A percentile compares a stretch with the other conserved stretches of the same genome.
Evolutionary conservation across 257 asterid genomes (phyloP).

Genomic region (Penstemon eatonii): DNA sequence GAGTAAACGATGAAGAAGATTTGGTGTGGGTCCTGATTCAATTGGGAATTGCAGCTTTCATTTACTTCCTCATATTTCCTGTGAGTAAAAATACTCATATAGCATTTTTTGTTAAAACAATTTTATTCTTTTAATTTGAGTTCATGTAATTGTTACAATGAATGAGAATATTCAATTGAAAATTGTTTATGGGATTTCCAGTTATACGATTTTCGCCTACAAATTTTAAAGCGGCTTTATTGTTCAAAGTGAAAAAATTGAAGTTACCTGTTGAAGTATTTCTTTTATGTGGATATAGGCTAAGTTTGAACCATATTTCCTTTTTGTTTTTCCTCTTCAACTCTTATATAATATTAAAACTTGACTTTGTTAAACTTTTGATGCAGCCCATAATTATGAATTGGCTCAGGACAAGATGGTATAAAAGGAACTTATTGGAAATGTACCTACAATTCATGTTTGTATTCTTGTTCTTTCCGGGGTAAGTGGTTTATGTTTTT

Average conservation of each 20-base stretch:
- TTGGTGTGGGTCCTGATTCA: conserved; percentile 60
- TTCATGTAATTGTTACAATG: not conserved
- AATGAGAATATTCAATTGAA: too few species aligned
- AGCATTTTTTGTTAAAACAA: not conserved
- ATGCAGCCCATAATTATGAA: conserved; percentile 81
- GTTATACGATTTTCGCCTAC: too few species aligned
- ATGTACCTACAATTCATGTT: conserved; percentile 89
- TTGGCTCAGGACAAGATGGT: conserved; percentile 89
- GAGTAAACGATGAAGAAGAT: conserved; percentile 64
- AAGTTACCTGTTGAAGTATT: too few species aligned
- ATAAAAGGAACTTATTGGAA: conserved; percentile 68
- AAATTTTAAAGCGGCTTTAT: too few species aligned
- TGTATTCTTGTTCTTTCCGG: conserved; percentile 79
- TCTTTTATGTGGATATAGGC: too few species aligned
- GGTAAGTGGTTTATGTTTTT: conserved; percentile 45
- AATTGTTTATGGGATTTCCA: too few species aligned
- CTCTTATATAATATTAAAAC: too few species aligned
- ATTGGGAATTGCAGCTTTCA: conserved; percentile 64
- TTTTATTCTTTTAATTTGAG: not conserved
- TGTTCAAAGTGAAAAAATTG: too few species aligned
- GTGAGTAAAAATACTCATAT: conserved; percentile 39
- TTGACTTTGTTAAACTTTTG: not conserved
- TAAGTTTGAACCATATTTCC: too few species aligned
- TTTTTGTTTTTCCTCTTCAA: too few species aligned
- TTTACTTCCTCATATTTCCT: conserved; percentile 69